Conservation (phyloP, 129 eudicot species). For the Heracleum sosnowskyi region DNA sequence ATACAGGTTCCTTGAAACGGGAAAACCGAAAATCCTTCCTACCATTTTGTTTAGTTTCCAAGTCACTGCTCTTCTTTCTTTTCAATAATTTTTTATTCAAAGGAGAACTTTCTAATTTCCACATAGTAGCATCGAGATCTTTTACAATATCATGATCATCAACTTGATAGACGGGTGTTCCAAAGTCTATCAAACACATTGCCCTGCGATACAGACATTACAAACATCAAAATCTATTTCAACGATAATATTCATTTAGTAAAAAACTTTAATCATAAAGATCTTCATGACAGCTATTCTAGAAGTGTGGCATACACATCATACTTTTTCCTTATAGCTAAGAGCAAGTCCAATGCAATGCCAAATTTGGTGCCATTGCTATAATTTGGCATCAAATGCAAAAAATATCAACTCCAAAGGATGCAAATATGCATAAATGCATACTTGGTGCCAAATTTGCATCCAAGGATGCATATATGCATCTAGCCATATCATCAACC, state of each 20-base stretch:
- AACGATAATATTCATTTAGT: not conserved
- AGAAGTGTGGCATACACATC: not conserved
- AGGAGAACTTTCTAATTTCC: slow-evolving; percentile 19
- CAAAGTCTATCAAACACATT: slow-evolving; percentile 78
- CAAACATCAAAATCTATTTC: not conserved
- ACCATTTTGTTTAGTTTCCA: slow-evolving; percentile 28
- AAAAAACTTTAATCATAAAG: not conserved
- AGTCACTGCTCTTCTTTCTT: slow-evolving; percentile 41
- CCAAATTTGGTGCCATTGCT: no score
- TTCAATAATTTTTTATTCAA: slow-evolving; percentile 37
- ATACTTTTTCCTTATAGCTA: not conserved
- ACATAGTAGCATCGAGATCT: slow-evolving; percentile 18
- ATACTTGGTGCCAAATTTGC: no score
- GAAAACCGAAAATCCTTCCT: slow-evolving; percentile 57
- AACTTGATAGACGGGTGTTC: slow-evolving; percentile 47
- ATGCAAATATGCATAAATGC: no score
- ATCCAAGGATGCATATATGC: no score
- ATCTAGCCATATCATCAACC: no score
- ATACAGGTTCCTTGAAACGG: slow-evolving; percentile 58
- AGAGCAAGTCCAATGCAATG: no score
- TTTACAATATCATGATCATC: slow-evolving; percentile 29
- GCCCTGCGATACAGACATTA: slow-evolving; percentile 42
- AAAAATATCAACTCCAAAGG: no score
- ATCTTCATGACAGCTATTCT: not conserved
- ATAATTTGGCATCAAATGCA: no score